Base-by-base conservation (phyloP, 495 filamentous ascomycete species). In the Melanomma pulvis-pyrius region DNA sequence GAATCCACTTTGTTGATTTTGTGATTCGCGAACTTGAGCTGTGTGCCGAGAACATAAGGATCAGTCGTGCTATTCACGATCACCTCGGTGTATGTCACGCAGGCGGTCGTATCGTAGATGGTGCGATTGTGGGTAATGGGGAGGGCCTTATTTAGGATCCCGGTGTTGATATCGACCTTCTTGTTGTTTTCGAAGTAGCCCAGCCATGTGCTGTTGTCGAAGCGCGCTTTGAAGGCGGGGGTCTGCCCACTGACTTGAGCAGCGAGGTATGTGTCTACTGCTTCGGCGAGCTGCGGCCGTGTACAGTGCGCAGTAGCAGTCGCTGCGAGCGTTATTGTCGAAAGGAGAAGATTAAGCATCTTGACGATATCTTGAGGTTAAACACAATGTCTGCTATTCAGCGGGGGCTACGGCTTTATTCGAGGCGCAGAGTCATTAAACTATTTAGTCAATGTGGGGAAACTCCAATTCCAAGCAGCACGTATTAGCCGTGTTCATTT, bases 61-160 rank as follows among this genome's bases (percentile, higher is more conserved):
- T 77, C 71, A 7, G 68, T 46, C 29, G 73, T 48, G 61, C 76
- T 74, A 24, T 80, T 79, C 12, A 78, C 75, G 39, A 83, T 73
- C 47, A 83, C 71, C 67, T 84, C 82, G 25, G 80, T 83, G 77
- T 79, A 84, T 39, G 81, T 83, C 9, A 79, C 79, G 77, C 82
- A 84, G 19, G 74, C 71, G 0, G 75, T 80, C 25, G 79, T 81
- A 74, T 84, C 82, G 71, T 77, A 74, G 59, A 74, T 70, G 69
- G 73, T 76, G 47, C 79, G 77, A 71, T 74, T 79, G 75, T 83
- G 80, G 73, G 79, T 79, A 53, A 83, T 76, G 56, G 71, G 70
- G 66, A 83, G 67, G 0, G 80, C 63, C 17, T 69, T 69, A 6
- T 74, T 72, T 26, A 84, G 62, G 47, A 82, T 78, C 19, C 78